These are phyloP conservation scores for Piloderma croceum DNA, from an alignment of 768 basidiomycete genomes.

Conservation along the genomic window DNA sequence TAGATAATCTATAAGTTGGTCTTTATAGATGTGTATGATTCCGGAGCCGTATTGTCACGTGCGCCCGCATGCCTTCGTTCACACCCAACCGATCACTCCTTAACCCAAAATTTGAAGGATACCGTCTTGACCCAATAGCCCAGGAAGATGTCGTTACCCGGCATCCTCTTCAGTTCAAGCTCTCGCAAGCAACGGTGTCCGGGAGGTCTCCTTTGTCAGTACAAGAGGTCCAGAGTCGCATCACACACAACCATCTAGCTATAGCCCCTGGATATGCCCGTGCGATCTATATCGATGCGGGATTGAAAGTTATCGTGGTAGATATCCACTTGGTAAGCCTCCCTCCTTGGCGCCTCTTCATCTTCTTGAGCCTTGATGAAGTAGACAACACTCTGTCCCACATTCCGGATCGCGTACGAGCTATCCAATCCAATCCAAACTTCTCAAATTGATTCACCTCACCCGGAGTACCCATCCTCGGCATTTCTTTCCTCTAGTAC, in stretches of 20 bases:
- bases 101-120: conserved; percentile 83
- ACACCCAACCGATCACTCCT: conserved; percentile 48
- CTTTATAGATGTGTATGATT: too few species aligned
- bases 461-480: conserved; percentile 73
- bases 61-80: too few species aligned
- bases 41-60: too few species aligned
- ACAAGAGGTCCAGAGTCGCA: conserved; percentile 78
- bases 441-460: conserved; percentile 32
- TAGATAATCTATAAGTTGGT: too few species aligned
- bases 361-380: conserved; percentile 16
- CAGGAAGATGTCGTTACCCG: conserved; percentile 52
- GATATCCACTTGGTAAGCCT: conserved; percentile 34
- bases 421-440: conserved; percentile 50
- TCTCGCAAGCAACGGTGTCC: conserved; percentile 50
- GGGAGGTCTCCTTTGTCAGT: conserved; percentile 61
- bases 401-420: conserved; percentile 53
- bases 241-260: conserved; percentile 77
- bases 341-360: conserved; percentile 7
- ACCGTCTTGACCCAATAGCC: conserved; percentile 60
- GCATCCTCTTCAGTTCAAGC: conserved; percentile 41
- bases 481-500: conserved; percentile 46
- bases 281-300: conserved; percentile 64
- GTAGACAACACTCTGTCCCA: conserved; percentile 48
- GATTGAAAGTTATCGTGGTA: conserved; percentile 56
- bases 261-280: conserved; percentile 39